A percentile compares a stretch with the other conserved stretches of the same genome.
phyloP scores from a whole-genome alignment of 1,284 basidiomycete genomes.

The Ceratobasidium sp. region DNA sequence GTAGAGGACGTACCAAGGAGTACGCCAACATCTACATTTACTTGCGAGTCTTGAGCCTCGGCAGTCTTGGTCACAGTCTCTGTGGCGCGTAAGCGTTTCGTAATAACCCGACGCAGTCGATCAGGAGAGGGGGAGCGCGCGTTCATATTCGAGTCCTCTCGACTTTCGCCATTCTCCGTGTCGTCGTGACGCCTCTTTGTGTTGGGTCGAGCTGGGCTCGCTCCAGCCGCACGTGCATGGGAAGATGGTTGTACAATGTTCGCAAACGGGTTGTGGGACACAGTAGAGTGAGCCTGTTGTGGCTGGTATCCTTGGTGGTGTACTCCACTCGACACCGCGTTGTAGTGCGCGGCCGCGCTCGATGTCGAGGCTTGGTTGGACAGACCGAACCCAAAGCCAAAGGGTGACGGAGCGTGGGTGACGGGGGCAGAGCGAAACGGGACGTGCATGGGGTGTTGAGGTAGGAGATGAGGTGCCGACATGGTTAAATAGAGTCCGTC shows the following conservation, averaged over 20 bases:
- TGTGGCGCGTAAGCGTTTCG: constrained; percentile 49
- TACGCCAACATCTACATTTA: constrained; percentile 79
- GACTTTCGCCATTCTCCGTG: constrained; percentile 61
- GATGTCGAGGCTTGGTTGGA: constrained; percentile 38
- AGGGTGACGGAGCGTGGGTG: constrained; percentile 69
- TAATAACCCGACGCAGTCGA: constrained; percentile 34
- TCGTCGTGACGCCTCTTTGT: constrained; percentile 72
- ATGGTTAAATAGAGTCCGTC: constrained; percentile 6
- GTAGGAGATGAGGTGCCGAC: constrained; percentile 34
- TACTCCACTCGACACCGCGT: constrained; percentile 49
- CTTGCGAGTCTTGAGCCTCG: constrained; percentile 51
- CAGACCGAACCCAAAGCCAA: constrained; percentile 77
- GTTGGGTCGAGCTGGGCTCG: constrained; percentile 53
- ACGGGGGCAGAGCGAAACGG: constrained; percentile 72
- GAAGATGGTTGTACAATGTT: constrained; percentile 1
- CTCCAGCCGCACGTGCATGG: constrained; percentile 46
- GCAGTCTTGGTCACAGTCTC: constrained; percentile 45
- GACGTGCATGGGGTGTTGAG: constrained; percentile 51
- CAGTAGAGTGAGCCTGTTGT: constrained; percentile 54
- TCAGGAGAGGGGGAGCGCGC: constrained; percentile 43
- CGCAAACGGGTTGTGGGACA: constrained; percentile 15
- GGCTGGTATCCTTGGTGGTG: constrained; percentile 57
- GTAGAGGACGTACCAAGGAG: constrained; percentile 68
- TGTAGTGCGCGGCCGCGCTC: constrained; percentile 53
- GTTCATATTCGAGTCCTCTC: constrained; percentile 41